phyloP scores from a whole-genome alignment of 2,329 filamentous ascomycete genomes.

The Leptographium galeiforme region DNA sequence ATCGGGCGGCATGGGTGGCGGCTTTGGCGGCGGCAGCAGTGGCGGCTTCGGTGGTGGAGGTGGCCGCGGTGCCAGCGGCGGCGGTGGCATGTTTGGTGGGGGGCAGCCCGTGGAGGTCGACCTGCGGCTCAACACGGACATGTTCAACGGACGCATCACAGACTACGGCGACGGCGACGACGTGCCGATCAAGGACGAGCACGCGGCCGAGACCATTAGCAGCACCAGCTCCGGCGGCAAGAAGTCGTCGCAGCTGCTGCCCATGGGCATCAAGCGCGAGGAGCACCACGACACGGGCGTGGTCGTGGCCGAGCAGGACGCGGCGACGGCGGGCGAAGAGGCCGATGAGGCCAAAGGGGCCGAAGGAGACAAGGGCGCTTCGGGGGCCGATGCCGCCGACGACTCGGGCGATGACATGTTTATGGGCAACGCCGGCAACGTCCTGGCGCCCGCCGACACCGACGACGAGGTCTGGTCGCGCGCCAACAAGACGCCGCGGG shows the following conservation, averaged over 20 bases:
- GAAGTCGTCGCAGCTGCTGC: constrained; percentile 24
- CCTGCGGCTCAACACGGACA: constrained; percentile 41
- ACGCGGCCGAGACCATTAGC: constrained; percentile 14
- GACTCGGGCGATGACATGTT: constrained; percentile 14
- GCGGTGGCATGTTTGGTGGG: not conserved
- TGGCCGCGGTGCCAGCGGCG: constrained; percentile 5
- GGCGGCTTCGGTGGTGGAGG: constrained; percentile 12
- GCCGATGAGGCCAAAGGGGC: constrained; percentile 21
- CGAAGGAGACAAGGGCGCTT: not conserved
- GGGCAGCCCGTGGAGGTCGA: constrained; percentile 22
- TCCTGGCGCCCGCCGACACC: constrained; percentile 12
- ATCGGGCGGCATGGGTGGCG: constrained; percentile 3
- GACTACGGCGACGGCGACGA: constrained; percentile 28
- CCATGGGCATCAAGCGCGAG: constrained; percentile 42
- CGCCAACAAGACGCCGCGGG: constrained; percentile 17
- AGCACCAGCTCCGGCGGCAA: not conserved
- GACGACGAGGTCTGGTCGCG: constrained; percentile 31
- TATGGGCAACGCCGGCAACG: constrained; percentile 5
- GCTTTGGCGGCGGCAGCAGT: constrained; percentile 9
- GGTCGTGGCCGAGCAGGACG: constrained; percentile 41
- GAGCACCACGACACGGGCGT: constrained; percentile 41
- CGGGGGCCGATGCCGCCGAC: constrained; percentile 18
- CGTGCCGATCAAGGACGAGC: constrained; percentile 25
- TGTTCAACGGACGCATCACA: constrained; percentile 30
- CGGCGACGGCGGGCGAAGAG: constrained; percentile 30